Evolutionary conservation across 2,329 filamentous ascomycete genomes (phyloP), one percentile per base, ranked within the genome.

Genomic region (Zasmidium citrigriseum): DNA sequence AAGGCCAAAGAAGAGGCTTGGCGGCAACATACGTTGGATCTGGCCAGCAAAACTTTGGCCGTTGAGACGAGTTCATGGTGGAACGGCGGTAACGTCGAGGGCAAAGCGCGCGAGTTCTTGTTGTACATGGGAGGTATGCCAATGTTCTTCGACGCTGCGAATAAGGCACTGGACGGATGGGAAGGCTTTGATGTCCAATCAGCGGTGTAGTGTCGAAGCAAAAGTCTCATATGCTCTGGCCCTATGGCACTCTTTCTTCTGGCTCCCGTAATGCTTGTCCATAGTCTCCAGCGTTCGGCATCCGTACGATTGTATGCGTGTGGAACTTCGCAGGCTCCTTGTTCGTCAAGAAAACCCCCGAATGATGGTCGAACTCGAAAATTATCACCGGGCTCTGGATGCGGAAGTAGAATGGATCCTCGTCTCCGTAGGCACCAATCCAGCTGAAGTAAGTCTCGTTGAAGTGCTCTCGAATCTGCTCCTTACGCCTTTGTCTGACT

Each of bases 331-430:
- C 86, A 50, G 89, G 89, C 72, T 89, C 83, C 51, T 79, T 78
- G 69, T 93, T 93, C 1, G 81, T 86, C 68, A 93, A 72, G 65
- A 92, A 92, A 0, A 93, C 89, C 0, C 89, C 89, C 0, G 86
- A 89, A 72, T 93, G 89, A 68, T 91, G 88, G 67, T 93, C 90
- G 67, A 93, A 90, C 78, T 93, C 90, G 52, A 88, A 78, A 1
- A 93, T 77, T 0, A 91, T 78, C 0, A 93, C 89, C 0, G 89
- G 89, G 63, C 85, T 91, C 73, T 93, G 89, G 2, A 93, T 82
- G 0, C 90, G 82, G 67, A 87, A 93, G 73, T 93, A 93, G 67
- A 90, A 93, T 0, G 89, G 78, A 70, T 92, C 89, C 0, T 83
- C 74, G 52, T 89, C 80, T 0, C 80, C 84, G 60, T 78, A 89